Evolutionary conservation across 805 yeast species (phyloP), one percentile per base, ranked within the genome.

Genomic region (Yarrowia keelungensis): DNA sequence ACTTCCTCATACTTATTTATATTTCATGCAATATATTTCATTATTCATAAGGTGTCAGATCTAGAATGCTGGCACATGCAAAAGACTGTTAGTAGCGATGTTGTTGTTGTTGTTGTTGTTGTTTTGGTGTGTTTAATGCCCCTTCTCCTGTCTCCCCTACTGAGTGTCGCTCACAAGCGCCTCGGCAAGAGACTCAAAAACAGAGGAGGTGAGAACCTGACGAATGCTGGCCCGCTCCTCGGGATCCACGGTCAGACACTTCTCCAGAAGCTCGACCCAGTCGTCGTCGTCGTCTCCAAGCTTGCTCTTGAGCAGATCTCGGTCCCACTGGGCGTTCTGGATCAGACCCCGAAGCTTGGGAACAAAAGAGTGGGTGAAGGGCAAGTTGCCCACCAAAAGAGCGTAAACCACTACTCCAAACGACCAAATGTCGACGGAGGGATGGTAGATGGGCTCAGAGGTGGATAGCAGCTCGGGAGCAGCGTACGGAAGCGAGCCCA

Each of bases 401-500:
- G 96, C 87, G 76, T 86, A 92, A 4, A 89, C 73, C 71, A 90
- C 79, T 0, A 92, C 90, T 4, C 98, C 98, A 54, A 90, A 82
- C 0, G 97, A 97, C 98, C 98, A 93, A 5, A 91, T 83, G 78
- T 93, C 98, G 1, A 93, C 88, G 47, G 86, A 79, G 1, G 90
- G 88, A 2, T 89, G 89, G 68, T 85, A 74, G 74, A 78, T 69
- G 70, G 88, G 80, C 74, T 87, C 80, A 2, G 66, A 67, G 5
- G 92, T 90, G 53, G 82, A 81, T 49, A 92, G 79, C 16, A 92
- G 81, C 75, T 93, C 97, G 0, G 98, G 98, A 0, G 97, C 86
- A 0, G 97, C 97, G 76, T 92, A 93, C 0, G 98, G 97, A 41
- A 93, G 81, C 1, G 97, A 92, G 0, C 98, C 98, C 61, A 91